Evolutionary conservation across 768 basidiomycete genomes (phyloP), one percentile per base, ranked within the genome.

Genomic region (Termitomyces sp.): DNA sequence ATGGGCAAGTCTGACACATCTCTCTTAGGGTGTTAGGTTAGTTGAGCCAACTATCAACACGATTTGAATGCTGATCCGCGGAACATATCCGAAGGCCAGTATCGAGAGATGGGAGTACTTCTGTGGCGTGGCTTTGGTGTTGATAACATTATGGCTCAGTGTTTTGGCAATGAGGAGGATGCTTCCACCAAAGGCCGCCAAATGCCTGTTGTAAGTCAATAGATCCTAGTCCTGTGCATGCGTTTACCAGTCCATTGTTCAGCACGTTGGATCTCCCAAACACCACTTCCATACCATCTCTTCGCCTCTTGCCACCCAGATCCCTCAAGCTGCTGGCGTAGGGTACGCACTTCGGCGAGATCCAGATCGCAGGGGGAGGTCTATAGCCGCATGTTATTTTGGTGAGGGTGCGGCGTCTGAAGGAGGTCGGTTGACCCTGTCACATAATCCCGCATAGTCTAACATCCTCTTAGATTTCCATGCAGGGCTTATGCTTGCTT

Each of bases 201-300:
- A 67, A 96, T 97, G 94, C 94, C 94, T 12, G 90, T 95, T 59
- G 91, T 92, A 79, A 56, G 81, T 69, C 23, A 32, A 40, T 47
- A 40, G 19, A 8, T 29, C 19, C 4, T 27, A 19, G 12, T 41
- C 44, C 42, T 14, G 38, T 45, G 12, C 12, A 34, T 10, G 34
- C 43, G 43, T 52, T 61, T n/a, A 62, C 38, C n/a, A 49, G 47
- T 54, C 59, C 58, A n/a, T 17, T 12, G 2, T 38, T 23, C 29
- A 93, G 83, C 95, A 98, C 66, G 93, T 94, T 69, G 91, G 92
- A 14, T 93, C 93, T 5, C 79, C 82, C 1, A 74, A 84, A 56
- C 83, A 89, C 57, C 95, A 96, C 69, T 96, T 95, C 69, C 91
- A 95, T 72, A 92, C 91, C 19, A 97, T 97, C 59, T 97, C 95